These are phyloP conservation scores for Argentina anserina DNA, from an alignment of 306 rosid genomes.

Conservation along the genomic window DNA sequence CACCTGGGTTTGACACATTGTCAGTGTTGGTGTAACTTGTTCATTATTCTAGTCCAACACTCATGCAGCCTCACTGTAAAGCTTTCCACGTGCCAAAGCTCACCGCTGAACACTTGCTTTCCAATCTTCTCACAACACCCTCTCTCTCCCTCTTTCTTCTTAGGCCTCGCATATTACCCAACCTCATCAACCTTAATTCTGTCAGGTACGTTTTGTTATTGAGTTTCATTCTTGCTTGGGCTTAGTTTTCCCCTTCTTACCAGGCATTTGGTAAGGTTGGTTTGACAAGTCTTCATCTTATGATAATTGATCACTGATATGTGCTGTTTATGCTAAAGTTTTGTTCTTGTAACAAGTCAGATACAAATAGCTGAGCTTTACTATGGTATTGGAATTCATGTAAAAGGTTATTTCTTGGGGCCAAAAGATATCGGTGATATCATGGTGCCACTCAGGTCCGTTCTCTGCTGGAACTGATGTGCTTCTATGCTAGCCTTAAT, in stretches of 20 bases:
- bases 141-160: not conserved
- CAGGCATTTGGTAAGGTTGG: not conserved
- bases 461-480: not conserved
- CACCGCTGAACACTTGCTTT: not conserved
- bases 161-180: not conserved
- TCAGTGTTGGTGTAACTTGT: no score
- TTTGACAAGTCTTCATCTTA: not conserved
- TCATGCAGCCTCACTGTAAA: not conserved
- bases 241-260: not conserved
- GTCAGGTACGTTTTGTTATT: not conserved
- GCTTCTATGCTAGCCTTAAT: not conserved
- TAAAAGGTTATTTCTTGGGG: not conserved
- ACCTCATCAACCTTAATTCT: not conserved
- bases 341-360: not conserved
- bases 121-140: not conserved
- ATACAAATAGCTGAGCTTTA: not conserved
- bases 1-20: no score
- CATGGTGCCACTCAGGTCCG: not conserved
- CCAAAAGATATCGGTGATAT: not conserved
- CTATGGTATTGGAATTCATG: no score
- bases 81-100: constrained; percentile 1
- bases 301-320: not conserved
- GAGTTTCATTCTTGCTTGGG: not conserved
- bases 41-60: no score
- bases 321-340: not conserved